Base-by-base conservation (phyloP, 768 basidiomycete species). In the Mrakia gelida region DNA sequence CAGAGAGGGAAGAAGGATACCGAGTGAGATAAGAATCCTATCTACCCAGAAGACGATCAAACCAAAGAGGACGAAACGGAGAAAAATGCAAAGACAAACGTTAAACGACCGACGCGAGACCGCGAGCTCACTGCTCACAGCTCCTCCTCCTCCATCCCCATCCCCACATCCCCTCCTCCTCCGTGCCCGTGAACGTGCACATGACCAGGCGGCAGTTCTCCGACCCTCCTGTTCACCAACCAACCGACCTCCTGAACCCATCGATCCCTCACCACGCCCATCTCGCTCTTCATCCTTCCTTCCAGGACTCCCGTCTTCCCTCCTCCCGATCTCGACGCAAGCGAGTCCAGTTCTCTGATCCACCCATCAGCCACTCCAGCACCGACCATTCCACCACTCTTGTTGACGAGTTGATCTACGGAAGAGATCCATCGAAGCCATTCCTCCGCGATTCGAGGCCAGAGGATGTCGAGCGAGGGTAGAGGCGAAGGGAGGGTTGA, bases 321-420 rank as follows among this genome's bases (percentile, higher is more conserved):
- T 59, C 32, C 72, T 73, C 54, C 72, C n/a, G 9, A 7, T 72
- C 28, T 32, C 13, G 32, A 61, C 26, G 61, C 77, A 15, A 78
- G 30, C 11, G 26, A 32, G 62, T 78, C 77, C 61, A 78, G 63
- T 49, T 78, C 77, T 32, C 77, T 43, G 23, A 67, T 28, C 77
- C 77, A 78, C 0, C 63, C 73, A 3, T 78, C 77, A 1, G 73
- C 77, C 1, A 78, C 77, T 11, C 73, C 73, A 13, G 71, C 72
- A 26, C 72, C 65, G 32, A 78, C 67, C 77, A 78, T 78, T 23
- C 77, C 77, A 30, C 77, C 77, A 28, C 68, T 41, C 49, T 38
- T 7, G 54, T 78, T 78, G 3, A 78, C 77, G 49, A 72, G 45
- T 6, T 45, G 28, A 2, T 49, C 59, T 7, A 78, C 77, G 6